phyloP scores from a whole-genome alignment of 495 filamentous ascomycete genomes.

The Aspergillus panamensis region DNA sequence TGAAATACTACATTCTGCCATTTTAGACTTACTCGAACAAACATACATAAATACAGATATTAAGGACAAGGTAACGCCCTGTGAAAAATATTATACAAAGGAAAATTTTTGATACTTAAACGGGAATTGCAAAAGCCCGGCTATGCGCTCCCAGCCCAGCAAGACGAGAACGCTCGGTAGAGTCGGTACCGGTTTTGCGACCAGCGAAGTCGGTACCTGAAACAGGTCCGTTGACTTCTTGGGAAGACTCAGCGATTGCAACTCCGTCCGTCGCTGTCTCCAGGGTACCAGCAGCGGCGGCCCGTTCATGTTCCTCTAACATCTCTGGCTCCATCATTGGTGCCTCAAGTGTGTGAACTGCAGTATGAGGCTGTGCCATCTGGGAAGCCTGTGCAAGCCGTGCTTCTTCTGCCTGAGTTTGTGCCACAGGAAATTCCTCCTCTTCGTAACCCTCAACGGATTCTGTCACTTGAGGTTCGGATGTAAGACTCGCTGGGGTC shows the following conservation, averaged over 20 bases:
- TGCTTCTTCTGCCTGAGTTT: neutral
- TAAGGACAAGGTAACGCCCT: neutral
- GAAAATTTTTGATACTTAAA: conserved; percentile 3
- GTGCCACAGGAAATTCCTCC: neutral
- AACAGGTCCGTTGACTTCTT: conserved; percentile 1
- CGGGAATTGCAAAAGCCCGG: conserved; percentile 15
- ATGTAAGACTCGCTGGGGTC: neutral
- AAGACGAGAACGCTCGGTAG: neutral
- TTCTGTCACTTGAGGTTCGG: neutral
- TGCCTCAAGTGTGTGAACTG: conserved; percentile 7
- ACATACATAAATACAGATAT: conserved; percentile 13
- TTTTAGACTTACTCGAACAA: neutral
- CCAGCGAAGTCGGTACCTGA: neutral
- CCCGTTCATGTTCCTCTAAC: conserved; percentile 2
- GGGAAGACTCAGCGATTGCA: conserved; percentile 1
- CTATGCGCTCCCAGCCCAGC: conserved; percentile 1
- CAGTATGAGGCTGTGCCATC: neutral
- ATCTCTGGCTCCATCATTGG: conserved; percentile 9
- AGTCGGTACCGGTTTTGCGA: conserved; percentile 3
- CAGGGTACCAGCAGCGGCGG: neutral
- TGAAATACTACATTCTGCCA: neutral
- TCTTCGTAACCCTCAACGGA: neutral
- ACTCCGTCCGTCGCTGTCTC: neutral
- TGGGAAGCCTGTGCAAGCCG: neutral
- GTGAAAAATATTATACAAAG: neutral